These are phyloP conservation scores for Hyphopichia pseudoburtonii DNA, from an alignment of 1,139 yeast genomes.

Conservation along the genomic window DNA sequence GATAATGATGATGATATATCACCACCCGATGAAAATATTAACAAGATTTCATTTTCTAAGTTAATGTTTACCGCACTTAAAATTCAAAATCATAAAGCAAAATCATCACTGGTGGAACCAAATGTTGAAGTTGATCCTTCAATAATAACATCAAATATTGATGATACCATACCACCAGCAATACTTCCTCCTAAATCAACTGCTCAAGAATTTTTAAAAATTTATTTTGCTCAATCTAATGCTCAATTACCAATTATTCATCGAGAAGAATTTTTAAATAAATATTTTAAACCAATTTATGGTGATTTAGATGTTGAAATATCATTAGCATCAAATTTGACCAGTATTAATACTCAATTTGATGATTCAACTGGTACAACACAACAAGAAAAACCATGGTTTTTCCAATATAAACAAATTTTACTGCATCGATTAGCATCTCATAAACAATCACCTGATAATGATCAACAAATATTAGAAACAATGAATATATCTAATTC, in stretches of 20 bases:
- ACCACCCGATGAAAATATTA: constrained; percentile 1
- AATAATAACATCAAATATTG: constrained; percentile 1
- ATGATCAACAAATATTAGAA: constrained; percentile 18
- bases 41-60: constrained; percentile 62
- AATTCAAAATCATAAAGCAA: constrained; percentile 37
- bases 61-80: constrained; percentile 76
- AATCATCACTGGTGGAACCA: constrained; percentile 8
- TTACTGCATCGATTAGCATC: constrained; percentile 25
- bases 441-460: constrained; percentile 11
- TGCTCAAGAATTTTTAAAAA: constrained; percentile 66
- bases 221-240: constrained; percentile 77
- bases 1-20: background rate
- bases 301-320: constrained; percentile 59
- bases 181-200: constrained; percentile 67
- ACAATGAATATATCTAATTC: constrained; percentile 29
- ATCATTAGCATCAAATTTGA: constrained; percentile 61
- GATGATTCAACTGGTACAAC: constrained; percentile 10
- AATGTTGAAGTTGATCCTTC: constrained; percentile 7
- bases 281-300: constrained; percentile 74
- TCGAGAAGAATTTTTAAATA: constrained; percentile 67
- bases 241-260: constrained; percentile 81
- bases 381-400: constrained; percentile 46
- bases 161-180: constrained; percentile 38
- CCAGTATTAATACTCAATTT: constrained; percentile 42
- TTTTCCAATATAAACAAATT: constrained; percentile 30